Evolutionary conservation across 768 basidiomycete species (phyloP).

Genomic region (Chiua virens): DNA sequence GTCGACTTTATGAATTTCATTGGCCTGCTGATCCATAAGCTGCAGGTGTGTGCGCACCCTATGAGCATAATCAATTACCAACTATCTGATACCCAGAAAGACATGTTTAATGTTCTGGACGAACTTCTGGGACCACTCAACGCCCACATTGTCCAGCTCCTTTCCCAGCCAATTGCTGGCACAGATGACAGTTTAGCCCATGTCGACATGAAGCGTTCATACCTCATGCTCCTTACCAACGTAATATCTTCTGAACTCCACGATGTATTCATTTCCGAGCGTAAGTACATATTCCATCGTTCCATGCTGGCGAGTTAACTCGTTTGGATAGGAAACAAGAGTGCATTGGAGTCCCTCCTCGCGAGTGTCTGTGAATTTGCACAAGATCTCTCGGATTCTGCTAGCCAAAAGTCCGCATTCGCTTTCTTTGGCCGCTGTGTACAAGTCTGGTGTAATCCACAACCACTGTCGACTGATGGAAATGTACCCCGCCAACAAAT

Average conservation of each 20-base stretch:
- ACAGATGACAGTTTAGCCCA: slow-evolving; percentile 86
- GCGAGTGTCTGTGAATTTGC: slow-evolving; percentile 71
- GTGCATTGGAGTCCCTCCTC: slow-evolving; percentile 69
- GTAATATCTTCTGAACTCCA: slow-evolving; percentile 82
- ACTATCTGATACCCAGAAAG: slow-evolving; percentile 47
- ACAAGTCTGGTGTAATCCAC: slow-evolving; percentile 63
- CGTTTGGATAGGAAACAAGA: slow-evolving; percentile 53
- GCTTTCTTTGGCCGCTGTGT: slow-evolving; percentile 73
- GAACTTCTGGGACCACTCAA: slow-evolving; percentile 86
- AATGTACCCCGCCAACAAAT: slow-evolving; percentile 36
- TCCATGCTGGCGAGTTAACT: not conserved
- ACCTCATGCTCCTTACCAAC: slow-evolving; percentile 77
- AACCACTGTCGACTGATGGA: slow-evolving; percentile 31
- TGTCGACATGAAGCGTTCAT: slow-evolving; percentile 83
- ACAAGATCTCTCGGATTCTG: slow-evolving; percentile 72
- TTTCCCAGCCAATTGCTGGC: slow-evolving; percentile 79
- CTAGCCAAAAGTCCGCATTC: slow-evolving; percentile 77
- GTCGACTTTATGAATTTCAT: slow-evolving; percentile 97
- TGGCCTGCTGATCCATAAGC: slow-evolving; percentile 83
- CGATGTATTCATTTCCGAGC: slow-evolving; percentile 82
- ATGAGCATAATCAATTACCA: not conserved
- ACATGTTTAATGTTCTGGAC: slow-evolving; percentile 87
- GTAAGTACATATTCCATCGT: slow-evolving; percentile 45
- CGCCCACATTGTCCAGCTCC: slow-evolving; percentile 72
- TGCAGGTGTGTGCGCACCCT: slow-evolving; percentile 58